Percentiles rank a stretch among this genome's conserved stretches.
phyloP scores from a whole-genome alignment of 768 basidiomycete species.

The Suillus subaureus region DNA sequence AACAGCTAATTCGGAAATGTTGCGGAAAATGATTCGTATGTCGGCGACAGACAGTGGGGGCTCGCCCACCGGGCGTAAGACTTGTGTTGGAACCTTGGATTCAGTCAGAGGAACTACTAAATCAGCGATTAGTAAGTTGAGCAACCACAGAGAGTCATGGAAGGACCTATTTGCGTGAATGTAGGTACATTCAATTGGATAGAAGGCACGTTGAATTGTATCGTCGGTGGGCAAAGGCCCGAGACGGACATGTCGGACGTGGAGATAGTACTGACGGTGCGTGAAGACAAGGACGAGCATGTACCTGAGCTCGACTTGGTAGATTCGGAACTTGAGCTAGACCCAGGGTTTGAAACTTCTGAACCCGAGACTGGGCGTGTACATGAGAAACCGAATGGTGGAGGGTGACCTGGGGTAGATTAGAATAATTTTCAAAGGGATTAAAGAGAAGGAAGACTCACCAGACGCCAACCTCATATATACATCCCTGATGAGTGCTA shows the following conservation, averaged over 20 bases:
- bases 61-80: not conserved
- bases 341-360: constrained; percentile 16
- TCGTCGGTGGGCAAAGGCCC: not conserved
- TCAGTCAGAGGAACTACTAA: constrained; percentile 27
- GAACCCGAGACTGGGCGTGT: constrained; percentile 28
- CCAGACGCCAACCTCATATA: constrained; percentile 81
- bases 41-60: constrained; percentile 76
- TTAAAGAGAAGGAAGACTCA: constrained; percentile 33
- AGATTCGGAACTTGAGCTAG: constrained; percentile 10
- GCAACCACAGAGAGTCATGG: constrained; percentile 43
- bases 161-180: constrained; percentile 29
- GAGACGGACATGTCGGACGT: constrained; percentile 43
- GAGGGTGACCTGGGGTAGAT: constrained; percentile 38
- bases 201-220: not conserved
- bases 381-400: constrained; percentile 37
- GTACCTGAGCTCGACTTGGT: constrained; percentile 38
- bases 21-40: constrained; percentile 71
- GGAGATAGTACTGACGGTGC: constrained; percentile 53
- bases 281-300: constrained; percentile 40
- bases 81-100: constrained; percentile 13
- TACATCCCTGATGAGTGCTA: constrained; percentile 74
- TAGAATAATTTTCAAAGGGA: constrained; percentile 12
- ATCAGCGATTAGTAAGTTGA: constrained; percentile 21
- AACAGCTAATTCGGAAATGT: constrained; percentile 72
- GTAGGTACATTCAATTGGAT: not conserved